Percentiles rank a stretch among this genome's conserved stretches.
Evolutionary conservation across 2,329 filamentous ascomycete species (phyloP).

Genomic region (Exophiala xenobiotica): DNA sequence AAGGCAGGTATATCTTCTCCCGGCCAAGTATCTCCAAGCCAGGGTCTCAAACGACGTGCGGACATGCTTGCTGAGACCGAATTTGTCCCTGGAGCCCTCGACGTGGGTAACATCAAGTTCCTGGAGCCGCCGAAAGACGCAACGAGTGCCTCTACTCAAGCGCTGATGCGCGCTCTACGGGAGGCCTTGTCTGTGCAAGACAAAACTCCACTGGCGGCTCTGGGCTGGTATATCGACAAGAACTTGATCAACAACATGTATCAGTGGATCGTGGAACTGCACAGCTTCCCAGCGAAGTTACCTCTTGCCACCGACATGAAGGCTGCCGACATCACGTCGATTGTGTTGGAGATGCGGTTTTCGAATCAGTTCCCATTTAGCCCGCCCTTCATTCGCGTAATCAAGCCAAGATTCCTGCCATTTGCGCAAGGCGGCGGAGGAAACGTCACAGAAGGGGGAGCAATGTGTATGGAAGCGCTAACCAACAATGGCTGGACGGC

Average conservation of each 20-base stretch:
- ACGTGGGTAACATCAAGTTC: constrained; percentile 61
- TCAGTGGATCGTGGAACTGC: constrained; percentile 88
- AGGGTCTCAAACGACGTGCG: constrained; percentile 8
- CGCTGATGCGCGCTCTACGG: constrained; percentile 64
- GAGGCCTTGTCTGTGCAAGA: constrained; percentile 65
- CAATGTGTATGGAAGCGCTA: constrained; percentile 80
- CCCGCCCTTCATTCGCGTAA: constrained; percentile 80
- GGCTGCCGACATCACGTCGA: constrained; percentile 57
- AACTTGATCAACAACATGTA: constrained; percentile 70
- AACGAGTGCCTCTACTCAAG: constrained; percentile 58
- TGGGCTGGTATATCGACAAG: constrained; percentile 81
- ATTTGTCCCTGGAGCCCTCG: constrained; percentile 68
- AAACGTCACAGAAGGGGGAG: constrained; percentile 80
- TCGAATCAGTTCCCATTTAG: constrained; percentile 71
- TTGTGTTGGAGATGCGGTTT: constrained; percentile 82
- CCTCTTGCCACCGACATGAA: constrained; percentile 77
- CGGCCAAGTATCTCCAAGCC: background rate
- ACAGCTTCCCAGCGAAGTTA: constrained; percentile 70
- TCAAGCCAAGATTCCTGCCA: constrained; percentile 74
- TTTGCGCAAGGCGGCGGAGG: constrained; percentile 75
- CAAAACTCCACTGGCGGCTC: constrained; percentile 58
- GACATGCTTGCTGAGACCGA: constrained; percentile 42
- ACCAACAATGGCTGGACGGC: constrained; percentile 82
- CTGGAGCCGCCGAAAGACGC: constrained; percentile 68
- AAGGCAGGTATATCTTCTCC: background rate